These are phyloP conservation scores for Saitozyma sp. DNA, from an alignment of 768 basidiomycete genomes.

Conservation along the genomic window DNA sequence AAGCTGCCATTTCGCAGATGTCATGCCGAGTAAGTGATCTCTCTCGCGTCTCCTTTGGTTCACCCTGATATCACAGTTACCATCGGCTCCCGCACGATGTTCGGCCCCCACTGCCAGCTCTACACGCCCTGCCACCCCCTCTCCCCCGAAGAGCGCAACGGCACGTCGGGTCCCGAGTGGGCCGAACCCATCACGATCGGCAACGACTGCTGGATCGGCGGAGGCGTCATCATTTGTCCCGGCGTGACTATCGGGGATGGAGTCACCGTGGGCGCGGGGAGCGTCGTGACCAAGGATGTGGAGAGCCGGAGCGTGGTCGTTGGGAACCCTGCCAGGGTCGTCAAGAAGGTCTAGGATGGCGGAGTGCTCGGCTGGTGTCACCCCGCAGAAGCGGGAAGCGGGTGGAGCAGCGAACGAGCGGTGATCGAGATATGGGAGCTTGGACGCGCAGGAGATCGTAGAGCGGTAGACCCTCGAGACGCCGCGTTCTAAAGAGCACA, in stretches of 20 bases:
- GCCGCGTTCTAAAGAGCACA: no score
- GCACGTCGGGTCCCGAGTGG: constrained; percentile 45
- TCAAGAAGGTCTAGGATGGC: constrained; percentile 43
- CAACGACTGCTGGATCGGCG: constrained; percentile 54
- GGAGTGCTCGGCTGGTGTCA: no score
- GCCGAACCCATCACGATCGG: constrained; percentile 50
- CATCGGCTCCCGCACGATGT: constrained; percentile 47
- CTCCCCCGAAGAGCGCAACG: constrained; percentile 46
- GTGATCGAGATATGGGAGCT: no score
- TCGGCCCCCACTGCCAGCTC: constrained; percentile 48
- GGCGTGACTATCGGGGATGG: constrained; percentile 52
- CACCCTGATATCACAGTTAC: constrained; percentile 21
- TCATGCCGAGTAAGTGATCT: constrained; percentile 36
- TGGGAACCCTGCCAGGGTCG: constrained; percentile 51
- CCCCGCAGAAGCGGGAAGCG: no score
- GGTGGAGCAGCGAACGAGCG: no score
- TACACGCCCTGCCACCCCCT: constrained; percentile 39
- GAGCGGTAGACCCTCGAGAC: no score
- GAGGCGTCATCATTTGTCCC: constrained; percentile 40
- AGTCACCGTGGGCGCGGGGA: constrained; percentile 41
- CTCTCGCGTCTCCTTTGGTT: neutral
- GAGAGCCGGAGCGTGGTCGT: constrained; percentile 42
- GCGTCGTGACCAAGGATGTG: constrained; percentile 18
- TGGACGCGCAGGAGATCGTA: no score
- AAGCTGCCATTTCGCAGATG: constrained; percentile 40